Conservation (phyloP, 257 asterid genomes). For the Avicennia marina region DNA sequence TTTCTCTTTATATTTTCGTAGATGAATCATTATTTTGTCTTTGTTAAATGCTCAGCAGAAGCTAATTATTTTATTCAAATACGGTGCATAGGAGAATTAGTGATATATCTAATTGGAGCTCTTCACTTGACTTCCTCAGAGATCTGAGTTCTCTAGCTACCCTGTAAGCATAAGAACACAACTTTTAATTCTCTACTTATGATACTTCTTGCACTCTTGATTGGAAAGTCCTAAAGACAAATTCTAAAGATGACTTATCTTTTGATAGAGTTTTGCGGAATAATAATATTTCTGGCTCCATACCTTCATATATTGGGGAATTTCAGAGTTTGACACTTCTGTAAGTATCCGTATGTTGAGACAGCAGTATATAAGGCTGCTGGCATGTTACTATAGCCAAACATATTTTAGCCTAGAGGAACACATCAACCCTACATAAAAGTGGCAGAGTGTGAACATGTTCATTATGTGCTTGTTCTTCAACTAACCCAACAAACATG, state of each 20-base stretch:
- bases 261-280: slow-evolving; percentile 62
- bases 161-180: slow-evolving; percentile 42
- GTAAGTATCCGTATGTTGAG: slow-evolving; percentile 40
- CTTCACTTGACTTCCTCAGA: slow-evolving; percentile 57
- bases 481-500: background rate
- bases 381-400: background rate
- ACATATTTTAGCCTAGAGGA: background rate
- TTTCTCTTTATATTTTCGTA: background rate
- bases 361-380: background rate
- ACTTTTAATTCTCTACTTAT: background rate
- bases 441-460: background rate
- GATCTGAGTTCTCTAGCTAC: slow-evolving; percentile 42
- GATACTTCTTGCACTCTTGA: background rate
- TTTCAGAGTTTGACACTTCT: slow-evolving; percentile 40
- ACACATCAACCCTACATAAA: background rate
- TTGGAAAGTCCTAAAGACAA: no score
- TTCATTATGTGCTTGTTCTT: background rate
- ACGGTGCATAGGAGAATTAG: slow-evolving; percentile 65
- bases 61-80: slow-evolving; percentile 13
- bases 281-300: slow-evolving; percentile 66
- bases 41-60: background rate
- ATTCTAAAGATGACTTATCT: background rate
- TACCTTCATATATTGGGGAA: slow-evolving; percentile 56
- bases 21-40: background rate
- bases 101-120: slow-evolving; percentile 63